phyloP scores from a whole-genome alignment of 306 rosid species.

The Amphicarpaea edgeworthii region DNA sequence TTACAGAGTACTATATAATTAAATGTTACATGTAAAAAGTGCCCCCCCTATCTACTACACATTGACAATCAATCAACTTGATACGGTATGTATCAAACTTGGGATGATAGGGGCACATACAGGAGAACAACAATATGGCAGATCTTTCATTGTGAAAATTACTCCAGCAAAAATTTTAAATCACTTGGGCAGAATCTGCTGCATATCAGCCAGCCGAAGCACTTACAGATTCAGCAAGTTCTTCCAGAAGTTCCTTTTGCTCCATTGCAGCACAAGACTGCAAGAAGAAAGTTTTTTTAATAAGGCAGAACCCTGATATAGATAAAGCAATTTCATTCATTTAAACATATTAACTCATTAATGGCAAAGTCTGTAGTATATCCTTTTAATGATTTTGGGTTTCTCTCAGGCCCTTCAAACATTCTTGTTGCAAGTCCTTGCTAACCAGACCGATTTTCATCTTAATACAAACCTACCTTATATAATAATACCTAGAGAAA shows the following conservation, averaged over 20 bases:
- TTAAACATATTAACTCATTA: conserved; percentile 21
- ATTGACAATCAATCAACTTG: conserved; percentile 37
- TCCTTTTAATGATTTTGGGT: conserved; percentile 26
- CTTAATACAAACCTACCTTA: no score
- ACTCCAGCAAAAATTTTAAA: conserved; percentile 26
- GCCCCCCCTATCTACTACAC: conserved; percentile 35
- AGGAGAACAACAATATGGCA: conserved; percentile 29
- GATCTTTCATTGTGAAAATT: conserved; percentile 38
- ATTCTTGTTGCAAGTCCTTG: conserved; percentile 6
- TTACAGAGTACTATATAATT: conserved; percentile 1
- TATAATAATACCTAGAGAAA: neutral
- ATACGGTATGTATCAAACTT: conserved; percentile 4
- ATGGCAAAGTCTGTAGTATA: conserved; percentile 6
- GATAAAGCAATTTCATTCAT: conserved; percentile 17
- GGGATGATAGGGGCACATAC: conserved; percentile 18
- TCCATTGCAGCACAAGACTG: conserved; percentile 83
- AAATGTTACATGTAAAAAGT: conserved; percentile 32
- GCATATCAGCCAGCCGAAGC: conserved; percentile 63
- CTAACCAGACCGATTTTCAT: neutral
- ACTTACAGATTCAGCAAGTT: conserved; percentile 78
- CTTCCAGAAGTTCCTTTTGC: conserved; percentile 94
- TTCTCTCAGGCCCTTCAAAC: neutral
- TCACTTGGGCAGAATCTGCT: conserved; percentile 37
- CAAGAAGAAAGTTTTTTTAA: conserved; percentile 40
- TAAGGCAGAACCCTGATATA: conserved; percentile 1